Conservation (phyloP, 2,329 filamentous ascomycete genomes). For the Teratosphaeria destructans region DNA sequence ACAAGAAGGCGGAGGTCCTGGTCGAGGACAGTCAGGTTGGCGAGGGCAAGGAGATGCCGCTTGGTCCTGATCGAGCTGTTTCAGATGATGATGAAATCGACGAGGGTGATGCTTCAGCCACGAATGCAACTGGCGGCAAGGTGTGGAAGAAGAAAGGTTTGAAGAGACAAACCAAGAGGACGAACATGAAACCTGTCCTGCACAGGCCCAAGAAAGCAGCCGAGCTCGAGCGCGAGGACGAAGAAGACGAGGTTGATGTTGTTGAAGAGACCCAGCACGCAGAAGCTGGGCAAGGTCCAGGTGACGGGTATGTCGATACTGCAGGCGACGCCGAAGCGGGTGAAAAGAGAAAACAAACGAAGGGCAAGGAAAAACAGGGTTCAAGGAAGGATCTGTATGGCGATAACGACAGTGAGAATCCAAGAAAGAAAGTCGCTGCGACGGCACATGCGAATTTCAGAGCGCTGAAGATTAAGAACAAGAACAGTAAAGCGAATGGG, state of each 20-base stretch:
- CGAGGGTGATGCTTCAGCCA: conserved; percentile 29
- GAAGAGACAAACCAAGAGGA: conserved; percentile 63
- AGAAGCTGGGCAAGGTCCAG: neutral
- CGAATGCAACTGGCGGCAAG: conserved; percentile 38
- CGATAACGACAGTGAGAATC: neutral
- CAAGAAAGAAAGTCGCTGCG: conserved; percentile 33
- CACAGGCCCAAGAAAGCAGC: conserved; percentile 22
- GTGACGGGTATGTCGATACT: neutral
- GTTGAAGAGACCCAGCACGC: neutral
- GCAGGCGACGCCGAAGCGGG: neutral
- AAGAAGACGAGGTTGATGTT: conserved; percentile 5
- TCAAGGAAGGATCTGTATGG: neutral
- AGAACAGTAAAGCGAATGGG: conserved; percentile 34
- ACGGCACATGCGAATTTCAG: conserved; percentile 39
- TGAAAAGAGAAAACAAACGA: neutral
- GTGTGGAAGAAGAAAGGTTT: conserved; percentile 75
- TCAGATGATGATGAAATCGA: conserved; percentile 48
- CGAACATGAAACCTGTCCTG: conserved; percentile 41
- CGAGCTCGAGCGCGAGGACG: conserved; percentile 6
- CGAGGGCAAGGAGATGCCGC: conserved; percentile 25
- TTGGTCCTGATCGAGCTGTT: conserved; percentile 33
- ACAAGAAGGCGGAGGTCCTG: conserved; percentile 21
- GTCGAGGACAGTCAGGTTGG: conserved; percentile 34
- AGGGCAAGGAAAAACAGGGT: neutral
- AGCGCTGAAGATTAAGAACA: conserved; percentile 41